Percentiles rank a stretch among this genome's conserved stretches.
Conservation (phyloP, 768 basidiomycete species). For the Collybiopsis luxurians region DNA sequence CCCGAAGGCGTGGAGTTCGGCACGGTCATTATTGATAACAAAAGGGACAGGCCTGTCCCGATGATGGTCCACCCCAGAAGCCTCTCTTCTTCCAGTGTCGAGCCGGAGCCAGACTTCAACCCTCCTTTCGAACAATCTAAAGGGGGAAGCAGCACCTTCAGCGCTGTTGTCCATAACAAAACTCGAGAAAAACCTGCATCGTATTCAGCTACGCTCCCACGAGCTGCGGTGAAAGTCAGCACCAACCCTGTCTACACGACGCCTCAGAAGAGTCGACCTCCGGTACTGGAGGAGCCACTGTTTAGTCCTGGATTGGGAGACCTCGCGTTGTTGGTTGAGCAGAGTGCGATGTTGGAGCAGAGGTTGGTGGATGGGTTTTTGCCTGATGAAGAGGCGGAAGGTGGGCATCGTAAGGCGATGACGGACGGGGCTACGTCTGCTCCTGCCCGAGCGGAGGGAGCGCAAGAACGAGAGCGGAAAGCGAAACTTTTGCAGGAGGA, state of each 20-base stretch:
- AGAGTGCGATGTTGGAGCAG: conserved; percentile 57
- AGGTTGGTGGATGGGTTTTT: conserved; percentile 48
- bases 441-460: not conserved
- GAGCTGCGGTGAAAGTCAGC: conserved; percentile 10
- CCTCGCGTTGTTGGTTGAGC: conserved; percentile 50
- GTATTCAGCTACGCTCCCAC: conserved; percentile 15
- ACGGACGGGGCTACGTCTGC: conserved; percentile 9
- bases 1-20: conserved; percentile 1
- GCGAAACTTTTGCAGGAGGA: not conserved
- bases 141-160: conserved; percentile 34
- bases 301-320: conserved; percentile 51
- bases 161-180: conserved; percentile 58
- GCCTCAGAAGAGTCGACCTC: conserved; percentile 28
- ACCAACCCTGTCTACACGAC: conserved; percentile 11
- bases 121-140: conserved; percentile 5
- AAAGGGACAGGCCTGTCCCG: not conserved
- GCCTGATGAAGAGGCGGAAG: conserved; percentile 27
- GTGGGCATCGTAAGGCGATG: conserved; percentile 10
- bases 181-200: conserved; percentile 37
- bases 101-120: conserved; percentile 4
- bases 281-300: conserved; percentile 28
- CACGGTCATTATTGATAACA: not conserved
- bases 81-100: not conserved
- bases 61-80: not conserved
- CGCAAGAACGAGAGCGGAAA: conserved; percentile 9